phyloP scores from a whole-genome alignment of 2,329 filamentous ascomycete genomes.

The Fusarium humuli region DNA sequence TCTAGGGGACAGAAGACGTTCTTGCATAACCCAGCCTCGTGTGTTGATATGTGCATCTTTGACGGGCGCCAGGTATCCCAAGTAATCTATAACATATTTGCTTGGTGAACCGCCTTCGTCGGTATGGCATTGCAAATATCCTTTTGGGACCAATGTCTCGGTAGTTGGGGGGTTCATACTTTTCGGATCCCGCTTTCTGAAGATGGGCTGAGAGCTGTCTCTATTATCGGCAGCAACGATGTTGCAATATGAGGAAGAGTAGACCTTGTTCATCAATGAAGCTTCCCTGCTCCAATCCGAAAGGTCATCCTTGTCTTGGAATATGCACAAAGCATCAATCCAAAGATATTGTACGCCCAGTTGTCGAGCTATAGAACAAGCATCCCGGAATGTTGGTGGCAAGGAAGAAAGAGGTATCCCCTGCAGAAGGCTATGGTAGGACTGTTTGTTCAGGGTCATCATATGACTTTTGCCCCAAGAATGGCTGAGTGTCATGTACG shows the following conservation, averaged over 20 bases:
- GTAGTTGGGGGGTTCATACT: neutral
- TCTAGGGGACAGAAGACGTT: neutral
- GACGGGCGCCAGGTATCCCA: neutral
- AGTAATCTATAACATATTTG: neutral
- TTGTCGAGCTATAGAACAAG: neutral
- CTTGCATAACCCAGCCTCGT: neutral
- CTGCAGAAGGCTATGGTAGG: neutral
- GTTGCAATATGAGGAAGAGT: neutral
- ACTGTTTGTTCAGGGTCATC: neutral
- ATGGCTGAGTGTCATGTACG: neutral
- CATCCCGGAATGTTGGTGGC: neutral
- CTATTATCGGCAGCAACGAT: neutral
- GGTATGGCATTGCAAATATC: neutral
- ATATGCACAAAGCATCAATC: slow-evolving; percentile 1
- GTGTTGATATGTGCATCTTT: neutral
- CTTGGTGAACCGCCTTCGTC: neutral
- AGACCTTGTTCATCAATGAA: neutral
- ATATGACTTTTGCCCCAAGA: neutral
- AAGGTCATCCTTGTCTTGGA: neutral
- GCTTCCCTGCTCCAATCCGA: neutral
- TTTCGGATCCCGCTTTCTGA: neutral
- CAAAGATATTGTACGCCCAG: neutral
- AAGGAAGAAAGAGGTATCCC: neutral
- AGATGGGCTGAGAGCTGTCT: neutral
- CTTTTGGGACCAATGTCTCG: neutral